These are phyloP conservation scores for Salix caprea DNA, from an alignment of 345 rosid genomes.

Conservation along the genomic window DNA sequence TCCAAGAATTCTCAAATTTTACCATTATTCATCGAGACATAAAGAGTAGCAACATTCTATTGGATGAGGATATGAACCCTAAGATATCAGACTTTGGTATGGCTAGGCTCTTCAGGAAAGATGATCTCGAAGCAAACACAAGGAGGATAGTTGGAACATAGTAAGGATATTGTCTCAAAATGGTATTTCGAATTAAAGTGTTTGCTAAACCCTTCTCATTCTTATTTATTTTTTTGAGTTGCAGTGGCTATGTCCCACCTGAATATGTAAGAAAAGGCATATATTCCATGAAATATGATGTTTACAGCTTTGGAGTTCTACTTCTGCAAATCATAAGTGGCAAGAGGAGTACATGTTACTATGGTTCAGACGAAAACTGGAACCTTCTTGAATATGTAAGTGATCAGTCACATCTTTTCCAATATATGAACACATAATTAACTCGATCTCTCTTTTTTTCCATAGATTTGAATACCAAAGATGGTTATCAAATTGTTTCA, in stretches of 20 bases:
- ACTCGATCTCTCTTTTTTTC: too few relatives aligned
- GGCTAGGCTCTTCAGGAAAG: constrained; percentile 38
- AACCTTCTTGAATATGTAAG: constrained; percentile 14
- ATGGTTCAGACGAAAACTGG: constrained; percentile 17
- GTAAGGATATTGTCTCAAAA: constrained; percentile 19
- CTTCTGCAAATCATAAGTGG: constrained; percentile 48
- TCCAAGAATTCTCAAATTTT: constrained; percentile 47
- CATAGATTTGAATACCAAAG: background rate
- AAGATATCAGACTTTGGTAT: constrained; percentile 48
- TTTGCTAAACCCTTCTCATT: background rate
- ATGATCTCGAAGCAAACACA: constrained; percentile 35
- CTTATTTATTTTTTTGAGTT: background rate
- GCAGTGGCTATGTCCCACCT: constrained; percentile 50
- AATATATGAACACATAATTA: background rate
- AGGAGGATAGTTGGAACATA: constrained; percentile 37
- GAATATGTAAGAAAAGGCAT: constrained; percentile 43
- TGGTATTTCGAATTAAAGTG: too few relatives aligned
- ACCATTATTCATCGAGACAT: constrained; percentile 44
- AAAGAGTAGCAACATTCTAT: constrained; percentile 39
- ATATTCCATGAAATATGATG: constrained; percentile 46
- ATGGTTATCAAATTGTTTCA: background rate
- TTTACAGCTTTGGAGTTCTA: constrained; percentile 52
- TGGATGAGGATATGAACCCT: constrained; percentile 37
- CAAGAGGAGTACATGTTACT: constrained; percentile 25
- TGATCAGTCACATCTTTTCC: constrained; percentile 2